Conservation (phyloP, 495 filamentous ascomycete genomes). For the Corynascus novoguineensis region DNA sequence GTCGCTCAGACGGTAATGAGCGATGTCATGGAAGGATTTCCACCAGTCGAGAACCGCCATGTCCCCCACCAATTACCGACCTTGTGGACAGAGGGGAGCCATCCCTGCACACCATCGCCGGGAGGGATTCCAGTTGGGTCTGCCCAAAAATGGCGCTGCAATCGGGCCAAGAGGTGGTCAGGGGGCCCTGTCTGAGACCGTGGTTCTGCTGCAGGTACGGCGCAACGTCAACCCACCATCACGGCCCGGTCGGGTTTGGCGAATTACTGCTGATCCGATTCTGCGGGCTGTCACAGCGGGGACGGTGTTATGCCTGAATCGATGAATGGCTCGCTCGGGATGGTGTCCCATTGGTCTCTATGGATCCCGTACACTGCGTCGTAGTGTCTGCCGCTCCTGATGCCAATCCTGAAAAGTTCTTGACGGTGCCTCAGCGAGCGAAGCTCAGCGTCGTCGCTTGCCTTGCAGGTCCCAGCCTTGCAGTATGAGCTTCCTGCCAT, state of each 20-base stretch:
- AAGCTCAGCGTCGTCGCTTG: too few relatives aligned
- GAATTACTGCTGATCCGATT: too few relatives aligned
- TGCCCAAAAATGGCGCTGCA: slow-evolving; percentile 13
- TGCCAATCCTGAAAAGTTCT: too few relatives aligned
- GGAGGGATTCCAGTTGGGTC: slow-evolving; percentile 32
- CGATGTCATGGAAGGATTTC: slow-evolving; percentile 13
- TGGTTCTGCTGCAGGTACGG: slow-evolving; percentile 26
- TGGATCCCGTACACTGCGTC: too few relatives aligned
- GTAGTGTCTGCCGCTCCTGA: too few relatives aligned
- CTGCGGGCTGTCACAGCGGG: slow-evolving; percentile 17
- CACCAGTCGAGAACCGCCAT: slow-evolving; percentile 11
- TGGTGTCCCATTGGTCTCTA: too few relatives aligned
- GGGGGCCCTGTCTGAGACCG: slow-evolving; percentile 11
- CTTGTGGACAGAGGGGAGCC: slow-evolving; percentile 18
- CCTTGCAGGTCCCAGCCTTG: too few relatives aligned
- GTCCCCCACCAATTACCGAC: slow-evolving; percentile 5
- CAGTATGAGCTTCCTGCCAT: too few relatives aligned
- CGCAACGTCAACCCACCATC: slow-evolving; percentile 22
- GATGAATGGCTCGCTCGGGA: too few relatives aligned
- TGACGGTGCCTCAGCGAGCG: too few relatives aligned
- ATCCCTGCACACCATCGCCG: slow-evolving; percentile 26
- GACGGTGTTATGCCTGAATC: slow-evolving; percentile 14
- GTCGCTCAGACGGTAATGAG: slow-evolving; percentile 21
- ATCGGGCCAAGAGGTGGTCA: slow-evolving; percentile 11
- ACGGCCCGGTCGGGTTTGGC: background rate